Evolutionary conservation across 768 basidiomycete species (phyloP), one percentile per base, ranked within the genome.

Genomic region (Pleurotus pulmonarius): DNA sequence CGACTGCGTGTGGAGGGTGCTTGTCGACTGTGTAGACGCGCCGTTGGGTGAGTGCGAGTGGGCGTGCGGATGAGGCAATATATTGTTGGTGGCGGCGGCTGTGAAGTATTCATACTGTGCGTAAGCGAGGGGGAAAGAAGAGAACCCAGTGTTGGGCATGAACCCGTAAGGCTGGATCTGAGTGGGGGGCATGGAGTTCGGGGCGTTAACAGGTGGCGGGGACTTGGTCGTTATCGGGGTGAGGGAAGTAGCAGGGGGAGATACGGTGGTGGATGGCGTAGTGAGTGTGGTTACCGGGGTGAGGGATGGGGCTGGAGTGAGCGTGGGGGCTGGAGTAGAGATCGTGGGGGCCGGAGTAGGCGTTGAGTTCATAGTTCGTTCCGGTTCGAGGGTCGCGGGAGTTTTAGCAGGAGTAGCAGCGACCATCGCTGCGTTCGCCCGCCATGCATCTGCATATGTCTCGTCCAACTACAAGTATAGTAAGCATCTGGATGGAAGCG

Each of bases 371-470:
- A 55, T 48, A 11, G 29, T 34, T 34, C 29, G 29, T 39, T 60
- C 53, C 22, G 58, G 57, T 16, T 49, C 61, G 55, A 46, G 58
- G 37, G 29, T 18, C 5, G 48, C 26, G 29, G 46, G 56, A n/a
- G 58, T 9, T 16, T 45, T 49, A 45, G 49, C 37, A 29, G 59
- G 54, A 24, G 51, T 16, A 16, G 58, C 48, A 40, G 55, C 48
- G 56, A 70, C 75, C 5, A 71, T 61, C 3, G 72, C 65, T 13
- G 76, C 81, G 60, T 83, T 83, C 13, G 83, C 82, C 53, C 79
- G 81, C 86, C 86, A 88, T 2, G 83, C 83, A 40, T 83, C 78
- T 44, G 78, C 76, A 55, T 80, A 87, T 40, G 81, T 80, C 52
- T 83, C 78, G 5, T 76, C 65, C 26, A 77, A 72, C n/a, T 69